Evolutionary conservation across 495 filamentous ascomycete species (phyloP), one percentile per base, ranked within the genome.

Genomic region (Parathielavia hyrcaniae): DNA sequence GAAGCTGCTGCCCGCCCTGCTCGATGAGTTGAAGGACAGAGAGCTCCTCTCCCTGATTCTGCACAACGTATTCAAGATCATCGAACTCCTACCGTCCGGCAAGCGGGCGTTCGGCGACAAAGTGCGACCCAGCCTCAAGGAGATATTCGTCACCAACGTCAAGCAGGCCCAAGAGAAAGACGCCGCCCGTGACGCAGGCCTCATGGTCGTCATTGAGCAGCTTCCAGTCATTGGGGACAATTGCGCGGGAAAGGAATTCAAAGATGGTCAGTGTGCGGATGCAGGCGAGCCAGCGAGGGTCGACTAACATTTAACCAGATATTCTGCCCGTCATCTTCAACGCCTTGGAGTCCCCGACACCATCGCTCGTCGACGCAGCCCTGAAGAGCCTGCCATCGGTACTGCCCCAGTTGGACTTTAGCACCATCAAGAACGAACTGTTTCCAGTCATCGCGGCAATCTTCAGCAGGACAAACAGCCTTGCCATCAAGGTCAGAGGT

Each of bases 1-100:
- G 73, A 98, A 98, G 70, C 75, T 98, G 1, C 76, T 98, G 1
- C 91, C 89, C 0, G 90, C 85, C 0, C 69, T 98, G 23, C 72
- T 97, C 14, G 95, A 98, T 45, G 95, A 98, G 69, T 80, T 87
- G 63, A 96, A 97, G 63, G 93, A 98, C 64, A 86, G 83, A 19
- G 90, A 93, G 43, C 76, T 96, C 0, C 72, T 97, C 1, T 82
- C 90, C 1, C 75, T 95, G 17, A 83, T 97, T 44, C 71, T 98
- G 30, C 88, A 91, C 53, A 96, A 96, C 59, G 81, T 95, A 39
- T 97, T 98, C 75, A 86, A 86, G 41, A 93, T 97, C 45, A 80
- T 95, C 52, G 78, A 81, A 20, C 76, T 85, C 43, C 68, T 95
- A 50, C 89, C 91, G 0, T 86, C 83, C 35, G 87, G 86, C 5